Evolutionary conservation across 257 asterid genomes (phyloP), one percentile per base, ranked within the genome.

Genomic region (Primulina huaijiensis): DNA sequence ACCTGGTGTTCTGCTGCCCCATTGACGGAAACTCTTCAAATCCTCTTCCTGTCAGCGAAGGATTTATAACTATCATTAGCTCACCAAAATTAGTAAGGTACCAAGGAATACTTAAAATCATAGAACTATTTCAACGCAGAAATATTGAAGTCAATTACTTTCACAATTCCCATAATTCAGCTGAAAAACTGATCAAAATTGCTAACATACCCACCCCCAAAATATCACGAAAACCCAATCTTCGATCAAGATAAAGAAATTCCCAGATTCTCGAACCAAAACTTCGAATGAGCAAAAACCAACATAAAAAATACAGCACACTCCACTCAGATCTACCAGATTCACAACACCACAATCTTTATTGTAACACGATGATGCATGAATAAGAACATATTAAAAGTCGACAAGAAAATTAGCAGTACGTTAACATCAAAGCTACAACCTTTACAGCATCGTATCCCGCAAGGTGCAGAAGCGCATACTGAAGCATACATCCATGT

Each of bases 401-500:
- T 21, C 5, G 25, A 61, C 9, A 46, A 65, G 68, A 65, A 50
- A 50, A 50, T 4, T 50, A 50, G 8, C 8, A 14, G 8, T 6
- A 46, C 19, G 14, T 46, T 4, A 46, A 46, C 1, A 62, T 14
- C 25, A 33, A 52, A 30, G 50, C 14, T 63, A 33, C 14, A 27
- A 90, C 97, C 94, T 78, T 78, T 62, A 88, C 92, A 63, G 94
- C 70, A 61, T 90, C 97, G 69, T 83, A 90, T 43, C 97, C 97
- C 34, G 97, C 94, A 16, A 90, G 85, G 71, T 90, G 97, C 77
- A 90, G 96, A 74, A 90, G 88, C 21, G 97, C 97, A 79, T 90
- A 90, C 83, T 88, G 97, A 2, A 90, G 89, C 97, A 90, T 90
- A 72, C 96, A 90, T 3, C 97, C 99, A 67, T 93, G 99, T 7